Conservation (phyloP, 768 basidiomycete species). For the Lentinula raphanica region DNA sequence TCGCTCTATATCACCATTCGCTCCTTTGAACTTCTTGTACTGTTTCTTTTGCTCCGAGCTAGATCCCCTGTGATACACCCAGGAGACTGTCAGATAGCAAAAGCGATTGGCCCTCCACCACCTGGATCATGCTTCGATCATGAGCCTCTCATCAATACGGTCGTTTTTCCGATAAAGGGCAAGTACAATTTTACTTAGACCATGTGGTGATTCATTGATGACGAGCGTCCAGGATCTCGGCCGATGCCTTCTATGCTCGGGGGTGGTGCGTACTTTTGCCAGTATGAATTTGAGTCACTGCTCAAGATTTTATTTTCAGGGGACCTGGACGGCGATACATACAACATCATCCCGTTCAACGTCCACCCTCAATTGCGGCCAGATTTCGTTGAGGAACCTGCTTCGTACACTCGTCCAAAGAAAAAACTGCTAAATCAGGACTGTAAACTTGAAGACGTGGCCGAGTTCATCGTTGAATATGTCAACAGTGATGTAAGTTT, state of each 20-base stretch:
- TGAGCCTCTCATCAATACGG: constrained; percentile 53
- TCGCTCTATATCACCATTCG: too few species aligned
- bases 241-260: constrained; percentile 60
- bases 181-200: not conserved
- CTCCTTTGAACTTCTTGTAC: too few species aligned
- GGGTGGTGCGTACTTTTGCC: constrained; percentile 33
- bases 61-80: constrained; percentile 68
- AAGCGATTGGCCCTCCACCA: constrained; percentile 51
- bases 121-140: constrained; percentile 43
- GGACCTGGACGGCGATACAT: constrained; percentile 63
- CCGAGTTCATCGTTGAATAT: constrained; percentile 66
- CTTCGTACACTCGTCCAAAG: constrained; percentile 38
- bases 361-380: constrained; percentile 20
- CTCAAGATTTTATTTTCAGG: constrained; percentile 23
- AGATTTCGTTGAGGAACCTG: constrained; percentile 22
- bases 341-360: constrained; percentile 44
- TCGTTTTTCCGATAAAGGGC: constrained; percentile 42
- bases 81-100: constrained; percentile 57
- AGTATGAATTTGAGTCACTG: not conserved
- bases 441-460: constrained; percentile 60
- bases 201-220: too few species aligned
- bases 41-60: constrained; percentile 46
- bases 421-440: constrained; percentile 40
- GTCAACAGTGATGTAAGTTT: constrained; percentile 52
- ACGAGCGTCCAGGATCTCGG: constrained; percentile 37